A percentile compares a stretch with the other conserved stretches of the same genome.
phyloP scores from a whole-genome alignment of 352 stramenopile species.

The Pythium dissimile region DNA sequence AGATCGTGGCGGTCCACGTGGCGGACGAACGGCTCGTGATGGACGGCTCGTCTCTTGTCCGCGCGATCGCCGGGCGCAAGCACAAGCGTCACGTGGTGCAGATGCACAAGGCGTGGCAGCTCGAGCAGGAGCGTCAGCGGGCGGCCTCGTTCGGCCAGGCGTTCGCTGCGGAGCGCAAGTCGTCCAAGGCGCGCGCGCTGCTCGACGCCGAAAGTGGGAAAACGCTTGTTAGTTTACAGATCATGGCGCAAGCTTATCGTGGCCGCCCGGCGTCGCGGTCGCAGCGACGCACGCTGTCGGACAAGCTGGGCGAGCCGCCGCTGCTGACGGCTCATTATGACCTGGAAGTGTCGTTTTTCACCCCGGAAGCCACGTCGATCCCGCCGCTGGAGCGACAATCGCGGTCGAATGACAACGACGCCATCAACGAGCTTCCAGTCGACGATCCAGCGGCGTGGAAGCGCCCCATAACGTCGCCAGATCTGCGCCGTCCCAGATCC shows the following conservation, averaged over 20 bases:
- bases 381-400: slow-evolving; percentile 5
- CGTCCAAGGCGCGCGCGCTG: not conserved
- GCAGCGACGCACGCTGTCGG: not conserved
- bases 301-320: slow-evolving; percentile 15
- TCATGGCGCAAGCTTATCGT: too few species aligned
- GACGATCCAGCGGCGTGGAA: not conserved
- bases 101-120: slow-evolving; percentile 32
- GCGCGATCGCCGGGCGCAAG: slow-evolving; percentile 38
- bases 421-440: not conserved
- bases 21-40: slow-evolving; percentile 42
- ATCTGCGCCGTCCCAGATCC: not conserved
- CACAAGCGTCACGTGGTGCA: slow-evolving; percentile 32
- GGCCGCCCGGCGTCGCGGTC: not conserved
- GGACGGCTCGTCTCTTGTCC: slow-evolving; percentile 33
- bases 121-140: slow-evolving; percentile 30
- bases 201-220: not conserved
- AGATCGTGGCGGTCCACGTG: slow-evolving; percentile 40
- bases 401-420: not conserved
- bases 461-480: slow-evolving; percentile 8
- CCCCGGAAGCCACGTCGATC: not conserved
- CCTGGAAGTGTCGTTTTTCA: slow-evolving; percentile 4
- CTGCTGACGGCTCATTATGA: slow-evolving; percentile 32
- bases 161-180: slow-evolving; percentile 18
- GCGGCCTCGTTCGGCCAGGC: slow-evolving; percentile 31
- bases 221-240: too few species aligned